Percentiles rank a stretch among this genome's conserved stretches.
Conservation (phyloP, 257 asterid genomes). For the Solanum piurae region DNA sequence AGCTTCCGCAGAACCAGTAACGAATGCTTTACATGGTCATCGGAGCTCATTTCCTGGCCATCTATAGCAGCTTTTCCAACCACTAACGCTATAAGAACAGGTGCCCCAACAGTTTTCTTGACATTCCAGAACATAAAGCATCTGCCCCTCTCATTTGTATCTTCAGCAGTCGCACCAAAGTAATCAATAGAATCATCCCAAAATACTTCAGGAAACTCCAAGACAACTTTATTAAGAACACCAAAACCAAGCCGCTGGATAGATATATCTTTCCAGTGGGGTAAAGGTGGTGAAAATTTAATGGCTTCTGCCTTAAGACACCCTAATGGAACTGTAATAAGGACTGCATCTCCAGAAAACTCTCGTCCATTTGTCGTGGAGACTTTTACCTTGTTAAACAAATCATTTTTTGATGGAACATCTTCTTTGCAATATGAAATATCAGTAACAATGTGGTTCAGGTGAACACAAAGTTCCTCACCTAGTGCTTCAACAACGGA, state of each 20-base stretch:
- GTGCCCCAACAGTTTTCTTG: slow-evolving; percentile 97
- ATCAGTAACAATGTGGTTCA: slow-evolving; percentile 73
- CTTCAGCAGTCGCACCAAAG: slow-evolving; percentile 96
- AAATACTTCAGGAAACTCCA: slow-evolving; percentile 90
- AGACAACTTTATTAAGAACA: slow-evolving; percentile 83
- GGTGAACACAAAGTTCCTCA: slow-evolving; percentile 59
- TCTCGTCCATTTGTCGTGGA: slow-evolving; percentile 65
- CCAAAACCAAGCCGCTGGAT: slow-evolving; percentile 92
- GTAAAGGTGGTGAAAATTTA: slow-evolving; percentile 84
- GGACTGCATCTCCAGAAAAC: slow-evolving; percentile 84
- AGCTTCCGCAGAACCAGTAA: slow-evolving; percentile 77
- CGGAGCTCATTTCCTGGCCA: slow-evolving; percentile 55
- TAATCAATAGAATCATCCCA: slow-evolving; percentile 95
- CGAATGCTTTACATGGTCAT: slow-evolving; percentile 81
- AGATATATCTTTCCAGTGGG: slow-evolving; percentile 72
- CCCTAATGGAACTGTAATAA: slow-evolving; percentile 93
- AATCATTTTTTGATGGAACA: slow-evolving; percentile 14
- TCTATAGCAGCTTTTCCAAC: slow-evolving; percentile 96
- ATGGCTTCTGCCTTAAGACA: slow-evolving; percentile 85
- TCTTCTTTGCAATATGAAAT: slow-evolving; percentile 41
- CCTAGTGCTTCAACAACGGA: slow-evolving; percentile 78
- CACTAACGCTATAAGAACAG: slow-evolving; percentile 90
- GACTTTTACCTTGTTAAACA: slow-evolving; percentile 55
- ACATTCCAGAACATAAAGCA: slow-evolving; percentile 99
- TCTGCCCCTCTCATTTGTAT: slow-evolving; percentile 68